Evolutionary conservation across 495 filamentous ascomycete species (phyloP).

Genomic region (Talaromyces wortmannii): DNA sequence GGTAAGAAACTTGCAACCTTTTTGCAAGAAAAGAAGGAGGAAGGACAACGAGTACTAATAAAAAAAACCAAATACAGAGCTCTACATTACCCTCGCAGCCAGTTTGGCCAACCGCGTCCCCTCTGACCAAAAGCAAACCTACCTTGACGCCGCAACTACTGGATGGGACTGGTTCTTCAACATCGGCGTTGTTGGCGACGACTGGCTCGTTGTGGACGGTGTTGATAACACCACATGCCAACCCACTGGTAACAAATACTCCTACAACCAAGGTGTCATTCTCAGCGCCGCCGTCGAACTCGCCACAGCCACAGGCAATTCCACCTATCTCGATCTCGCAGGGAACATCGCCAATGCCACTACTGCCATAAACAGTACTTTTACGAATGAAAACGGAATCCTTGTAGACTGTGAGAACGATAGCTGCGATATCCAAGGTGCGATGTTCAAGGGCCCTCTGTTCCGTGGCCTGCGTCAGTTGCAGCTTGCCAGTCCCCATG

Average conservation of each 20-base stretch:
- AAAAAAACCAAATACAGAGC: neutral
- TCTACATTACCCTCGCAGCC: conserved; percentile 8
- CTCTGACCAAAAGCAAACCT: conserved; percentile 30
- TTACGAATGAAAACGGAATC: neutral
- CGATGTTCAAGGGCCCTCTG: neutral
- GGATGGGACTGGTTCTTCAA: conserved; percentile 55
- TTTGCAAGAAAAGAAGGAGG: neutral
- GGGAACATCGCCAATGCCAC: neutral
- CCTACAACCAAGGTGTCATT: conserved; percentile 68
- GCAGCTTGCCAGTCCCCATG: neutral
- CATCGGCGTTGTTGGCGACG: conserved; percentile 54
- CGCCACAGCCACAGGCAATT: conserved; percentile 13
- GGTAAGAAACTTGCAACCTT: neutral
- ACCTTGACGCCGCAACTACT: conserved; percentile 9
- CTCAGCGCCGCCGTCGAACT: conserved; percentile 59
- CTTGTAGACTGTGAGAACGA: neutral
- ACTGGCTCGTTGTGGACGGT: conserved; percentile 59
- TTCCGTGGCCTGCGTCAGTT: neutral
- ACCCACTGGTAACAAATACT: conserved; percentile 54
- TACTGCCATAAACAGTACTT: neutral
- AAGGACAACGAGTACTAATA: neutral
- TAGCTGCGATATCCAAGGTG: neutral
- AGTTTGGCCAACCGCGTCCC: conserved; percentile 38
- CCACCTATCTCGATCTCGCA: neutral
- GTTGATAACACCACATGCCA: conserved; percentile 36